Percentiles rank a stretch among this genome's conserved stretches.
Conservation (phyloP, 805 yeast species). For the Nakazawaea populi region DNA sequence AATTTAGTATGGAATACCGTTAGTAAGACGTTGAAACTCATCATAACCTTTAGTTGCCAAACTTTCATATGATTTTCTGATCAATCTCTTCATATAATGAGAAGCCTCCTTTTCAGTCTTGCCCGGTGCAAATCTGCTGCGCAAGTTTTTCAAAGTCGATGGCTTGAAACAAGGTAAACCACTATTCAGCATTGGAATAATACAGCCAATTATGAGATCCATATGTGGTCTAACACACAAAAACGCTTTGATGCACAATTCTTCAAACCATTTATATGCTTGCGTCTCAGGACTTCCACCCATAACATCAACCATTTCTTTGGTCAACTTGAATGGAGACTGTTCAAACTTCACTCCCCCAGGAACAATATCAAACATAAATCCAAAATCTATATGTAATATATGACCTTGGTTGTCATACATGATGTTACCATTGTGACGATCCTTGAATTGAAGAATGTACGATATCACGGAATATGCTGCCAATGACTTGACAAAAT, state of each 20-base stretch:
- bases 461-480: slow-evolving; percentile 92
- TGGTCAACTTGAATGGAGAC: slow-evolving; percentile 95
- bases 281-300: slow-evolving; percentile 87
- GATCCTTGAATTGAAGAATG: slow-evolving; percentile 87
- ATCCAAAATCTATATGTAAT: slow-evolving; percentile 95
- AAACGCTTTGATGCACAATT: slow-evolving; percentile 87
- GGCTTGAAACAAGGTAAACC: slow-evolving; percentile 96
- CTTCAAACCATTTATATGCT: slow-evolving; percentile 91
- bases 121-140: slow-evolving; percentile 72
- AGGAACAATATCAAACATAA: slow-evolving; percentile 97
- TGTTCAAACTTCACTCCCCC: slow-evolving; percentile 98
- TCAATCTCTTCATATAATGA: slow-evolving; percentile 62
- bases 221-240: slow-evolving; percentile 83
- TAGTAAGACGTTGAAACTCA: slow-evolving; percentile 93
- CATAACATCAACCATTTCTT: slow-evolving; percentile 93
- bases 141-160: slow-evolving; percentile 72
- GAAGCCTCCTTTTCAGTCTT: slow-evolving; percentile 87
- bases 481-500: slow-evolving; percentile 89
- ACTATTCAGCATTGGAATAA: slow-evolving; percentile 87
- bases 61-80: slow-evolving; percentile 80
- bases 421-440: slow-evolving; percentile 98
- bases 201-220: slow-evolving; percentile 79
- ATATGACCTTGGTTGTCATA: slow-evolving; percentile 94
- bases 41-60: slow-evolving; percentile 91
- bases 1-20: slow-evolving; percentile 85